A percentile compares a stretch with the other conserved stretches of the same genome.
Evolutionary conservation across 306 rosid species (phyloP).

Genomic region (Boehmeria nivea): DNA sequence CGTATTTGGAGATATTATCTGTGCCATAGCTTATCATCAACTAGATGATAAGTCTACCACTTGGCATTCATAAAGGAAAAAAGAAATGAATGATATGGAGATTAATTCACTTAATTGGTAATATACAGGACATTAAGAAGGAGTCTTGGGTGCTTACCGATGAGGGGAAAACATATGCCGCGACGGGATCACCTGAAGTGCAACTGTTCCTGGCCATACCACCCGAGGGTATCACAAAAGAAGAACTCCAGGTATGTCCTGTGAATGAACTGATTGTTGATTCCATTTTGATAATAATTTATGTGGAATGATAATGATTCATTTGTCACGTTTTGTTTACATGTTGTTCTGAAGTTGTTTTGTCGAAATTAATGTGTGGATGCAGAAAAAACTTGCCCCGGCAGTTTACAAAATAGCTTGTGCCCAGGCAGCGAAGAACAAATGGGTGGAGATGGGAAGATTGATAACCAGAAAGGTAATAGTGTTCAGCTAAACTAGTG

Average conservation of each 20-base stretch:
- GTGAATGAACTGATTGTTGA: neutral
- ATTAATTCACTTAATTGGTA: neutral
- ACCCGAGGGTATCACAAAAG: conserved; percentile 69
- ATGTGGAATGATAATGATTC: neutral
- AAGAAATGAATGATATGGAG: neutral
- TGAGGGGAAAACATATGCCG: conserved; percentile 65
- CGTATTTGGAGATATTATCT: too few species aligned
- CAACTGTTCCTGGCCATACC: conserved; percentile 68
- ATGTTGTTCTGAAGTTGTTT: neutral
- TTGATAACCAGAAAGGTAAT: conserved; percentile 60
- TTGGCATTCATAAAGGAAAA: neutral
- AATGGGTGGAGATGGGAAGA: conserved; percentile 87
- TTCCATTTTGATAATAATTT: neutral
- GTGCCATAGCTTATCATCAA: neutral
- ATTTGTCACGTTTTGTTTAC: neutral
- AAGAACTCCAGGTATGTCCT: conserved; percentile 63
- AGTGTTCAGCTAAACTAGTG: neutral
- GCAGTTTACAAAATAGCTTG: conserved; percentile 63
- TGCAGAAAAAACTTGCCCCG: conserved; percentile 66
- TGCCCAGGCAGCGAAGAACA: conserved; percentile 81
- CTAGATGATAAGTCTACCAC: neutral
- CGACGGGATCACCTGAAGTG: conserved; percentile 71
- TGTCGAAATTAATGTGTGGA: conserved; percentile 15
- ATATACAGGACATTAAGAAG: conserved; percentile 62
- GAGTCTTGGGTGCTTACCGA: conserved; percentile 71